A percentile compares a stretch with the other conserved stretches of the same genome.
These are phyloP conservation scores for Hygrocybe coccinea DNA, from an alignment of 768 basidiomycete genomes.

Conservation along the genomic window DNA sequence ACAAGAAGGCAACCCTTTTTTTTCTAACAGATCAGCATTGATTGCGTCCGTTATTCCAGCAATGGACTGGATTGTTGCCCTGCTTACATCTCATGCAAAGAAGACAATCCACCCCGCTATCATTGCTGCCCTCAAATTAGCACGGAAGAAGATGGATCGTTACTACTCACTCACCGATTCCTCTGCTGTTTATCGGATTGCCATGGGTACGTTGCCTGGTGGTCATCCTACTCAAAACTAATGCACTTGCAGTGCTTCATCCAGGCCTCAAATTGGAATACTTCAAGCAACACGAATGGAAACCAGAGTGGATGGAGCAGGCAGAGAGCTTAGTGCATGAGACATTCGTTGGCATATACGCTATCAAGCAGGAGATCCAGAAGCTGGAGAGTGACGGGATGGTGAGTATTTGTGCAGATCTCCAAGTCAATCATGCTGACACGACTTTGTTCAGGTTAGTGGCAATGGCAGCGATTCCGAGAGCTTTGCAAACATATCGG, in stretches of 20 bases:
- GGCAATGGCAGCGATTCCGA: conserved; percentile 7
- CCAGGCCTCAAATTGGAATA: conserved; percentile 34
- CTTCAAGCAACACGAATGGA: conserved; percentile 28
- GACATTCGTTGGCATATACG: too few species aligned
- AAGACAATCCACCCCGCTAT: conserved; percentile 9
- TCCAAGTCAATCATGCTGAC: background rate
- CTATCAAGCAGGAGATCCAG: too few species aligned
- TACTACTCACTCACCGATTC: conserved; percentile 13
- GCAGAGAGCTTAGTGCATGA: too few species aligned
- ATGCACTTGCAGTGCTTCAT: conserved; percentile 17
- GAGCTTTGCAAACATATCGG: conserved; percentile 17
- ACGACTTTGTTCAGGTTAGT: conserved; percentile 10
- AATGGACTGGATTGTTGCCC: conserved; percentile 30
- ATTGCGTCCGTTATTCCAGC: conserved; percentile 28
- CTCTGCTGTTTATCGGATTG: conserved; percentile 18
- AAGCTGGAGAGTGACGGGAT: too few species aligned
- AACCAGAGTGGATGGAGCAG: conserved; percentile 24
- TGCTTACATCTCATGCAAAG: conserved; percentile 4
- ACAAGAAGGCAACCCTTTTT: conserved; percentile 23
- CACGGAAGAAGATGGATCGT: conserved; percentile 9
- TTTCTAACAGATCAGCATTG: conserved; percentile 17
- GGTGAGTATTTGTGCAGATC: too few species aligned
- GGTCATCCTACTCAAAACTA: background rate
- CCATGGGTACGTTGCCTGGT: conserved; percentile 18
- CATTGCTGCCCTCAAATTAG: conserved; percentile 15